Evolutionary conservation across 495 filamentous ascomycete genomes (phyloP).

Genomic region (Aspergillus funiculosus): DNA sequence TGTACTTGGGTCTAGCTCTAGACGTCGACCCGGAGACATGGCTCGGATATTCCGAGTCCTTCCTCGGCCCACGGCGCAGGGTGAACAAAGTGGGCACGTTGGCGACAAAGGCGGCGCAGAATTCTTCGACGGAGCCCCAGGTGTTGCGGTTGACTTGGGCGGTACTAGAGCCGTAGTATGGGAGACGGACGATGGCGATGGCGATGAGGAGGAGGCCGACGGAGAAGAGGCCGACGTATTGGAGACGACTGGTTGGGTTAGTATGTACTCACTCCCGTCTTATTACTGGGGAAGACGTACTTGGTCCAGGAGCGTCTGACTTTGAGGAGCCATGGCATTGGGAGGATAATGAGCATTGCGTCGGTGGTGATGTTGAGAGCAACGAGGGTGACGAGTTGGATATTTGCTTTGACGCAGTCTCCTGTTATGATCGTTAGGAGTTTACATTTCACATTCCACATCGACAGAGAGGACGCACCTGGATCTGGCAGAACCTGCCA

Average conservation of each 20-base stretch:
- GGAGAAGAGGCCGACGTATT: conserved; percentile 10
- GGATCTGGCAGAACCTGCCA: conserved; percentile 12
- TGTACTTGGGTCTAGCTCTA: neutral
- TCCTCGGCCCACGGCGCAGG: conserved; percentile 1
- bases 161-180: conserved; percentile 4
- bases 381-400: conserved; percentile 7
- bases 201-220: conserved; percentile 10
- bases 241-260: neutral
- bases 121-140: conserved; percentile 9
- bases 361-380: conserved; percentile 13
- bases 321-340: conserved; percentile 12
- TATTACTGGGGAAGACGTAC: neutral
- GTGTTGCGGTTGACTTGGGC: conserved; percentile 9
- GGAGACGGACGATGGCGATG: conserved; percentile 12
- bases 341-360: conserved; percentile 14
- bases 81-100: conserved; percentile 11
- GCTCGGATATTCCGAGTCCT: neutral
- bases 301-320: conserved; percentile 4
- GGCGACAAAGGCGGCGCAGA: conserved; percentile 12
- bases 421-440: neutral
- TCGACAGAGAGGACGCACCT: conserved; percentile 2
- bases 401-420: conserved; percentile 7
- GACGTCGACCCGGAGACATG: neutral
- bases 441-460: too few species aligned
- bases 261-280: too few species aligned